These are phyloP conservation scores for Bolboschoenus planiculmis DNA, from an alignment of 176 grass and related monocot genomes.

Conservation along the genomic window DNA sequence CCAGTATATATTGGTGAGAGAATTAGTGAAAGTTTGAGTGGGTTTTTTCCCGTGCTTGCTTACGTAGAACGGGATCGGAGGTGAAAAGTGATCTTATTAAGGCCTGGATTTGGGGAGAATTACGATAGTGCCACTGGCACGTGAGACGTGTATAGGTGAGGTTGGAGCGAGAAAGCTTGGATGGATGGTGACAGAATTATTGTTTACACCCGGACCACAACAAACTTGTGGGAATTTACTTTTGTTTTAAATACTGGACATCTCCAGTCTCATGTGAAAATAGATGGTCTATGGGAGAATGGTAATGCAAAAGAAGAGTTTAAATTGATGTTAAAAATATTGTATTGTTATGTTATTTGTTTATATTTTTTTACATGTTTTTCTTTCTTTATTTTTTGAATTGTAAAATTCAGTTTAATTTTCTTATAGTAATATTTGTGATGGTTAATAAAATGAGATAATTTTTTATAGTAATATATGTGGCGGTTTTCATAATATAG, in stretches of 20 bases:
- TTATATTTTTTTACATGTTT: neutral
- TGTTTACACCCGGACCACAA: neutral
- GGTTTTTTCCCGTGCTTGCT: neutral
- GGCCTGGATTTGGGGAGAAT: neutral
- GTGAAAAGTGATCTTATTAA: neutral
- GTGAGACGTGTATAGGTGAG: neutral
- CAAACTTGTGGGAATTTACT: neutral
- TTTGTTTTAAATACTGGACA: neutral
- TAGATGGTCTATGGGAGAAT: neutral
- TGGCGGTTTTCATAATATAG: too few relatives aligned
- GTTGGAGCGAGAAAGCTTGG: neutral
- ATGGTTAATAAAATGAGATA: too few relatives aligned
- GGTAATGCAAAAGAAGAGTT: neutral
- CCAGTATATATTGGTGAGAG: neutral
- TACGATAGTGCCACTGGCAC: neutral
- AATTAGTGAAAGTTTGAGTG: slow-evolving; percentile 17
- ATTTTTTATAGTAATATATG: too few relatives aligned
- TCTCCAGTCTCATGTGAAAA: neutral
- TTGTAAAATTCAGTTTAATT: neutral
- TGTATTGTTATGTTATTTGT: neutral
- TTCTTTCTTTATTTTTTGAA: neutral
- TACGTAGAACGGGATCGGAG: neutral
- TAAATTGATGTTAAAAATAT: neutral
- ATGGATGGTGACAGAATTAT: slow-evolving; percentile 6
- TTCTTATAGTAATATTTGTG: neutral